Evolutionary conservation across 768 basidiomycete genomes (phyloP).

Genomic region (Agrocybe pediades): DNA sequence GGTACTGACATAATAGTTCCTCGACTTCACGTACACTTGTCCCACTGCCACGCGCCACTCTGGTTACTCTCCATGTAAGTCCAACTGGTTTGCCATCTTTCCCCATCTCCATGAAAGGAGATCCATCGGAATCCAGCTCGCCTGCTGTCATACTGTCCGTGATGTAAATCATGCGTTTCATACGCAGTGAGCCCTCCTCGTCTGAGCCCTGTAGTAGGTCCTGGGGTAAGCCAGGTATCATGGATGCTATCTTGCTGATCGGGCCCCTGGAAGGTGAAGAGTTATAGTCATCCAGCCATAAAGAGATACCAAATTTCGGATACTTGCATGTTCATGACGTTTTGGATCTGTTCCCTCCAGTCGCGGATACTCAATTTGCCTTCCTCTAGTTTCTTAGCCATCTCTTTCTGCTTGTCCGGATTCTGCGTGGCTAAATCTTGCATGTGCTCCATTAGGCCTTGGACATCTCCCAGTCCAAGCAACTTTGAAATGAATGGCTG

Average conservation of each 20-base stretch:
- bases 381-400: slow-evolving; percentile 96
- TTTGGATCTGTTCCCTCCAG: slow-evolving; percentile 96
- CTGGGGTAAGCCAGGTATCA: slow-evolving; percentile 97
- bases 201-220: slow-evolving; percentile 90
- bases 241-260: slow-evolving; percentile 95
- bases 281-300: slow-evolving; percentile 3
- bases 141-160: slow-evolving; percentile 95
- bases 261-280: slow-evolving; percentile 77
- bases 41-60: slow-evolving; percentile 92
- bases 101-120: slow-evolving; percentile 81
- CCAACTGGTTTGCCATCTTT: slow-evolving; percentile 84
- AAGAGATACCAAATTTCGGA: slow-evolving; percentile 8
- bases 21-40: slow-evolving; percentile 98
- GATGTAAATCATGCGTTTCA: slow-evolving; percentile 99
- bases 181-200: slow-evolving; percentile 85
- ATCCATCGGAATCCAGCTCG: slow-evolving; percentile 95
- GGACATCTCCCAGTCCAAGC: slow-evolving; percentile 93
- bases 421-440: slow-evolving; percentile 92
- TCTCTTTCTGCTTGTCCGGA: slow-evolving; percentile 96
- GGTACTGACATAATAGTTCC: slow-evolving; percentile 92
- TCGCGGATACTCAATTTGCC: slow-evolving; percentile 96
- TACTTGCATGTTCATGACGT: slow-evolving; percentile 96
- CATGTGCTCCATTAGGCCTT: slow-evolving; percentile 98
- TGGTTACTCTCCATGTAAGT: slow-evolving; percentile 87
- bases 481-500: slow-evolving; percentile 98